These are phyloP conservation scores for Mayamaea pseudoterrestris DNA, from an alignment of 108 stramenopile species.

Conservation along the genomic window DNA sequence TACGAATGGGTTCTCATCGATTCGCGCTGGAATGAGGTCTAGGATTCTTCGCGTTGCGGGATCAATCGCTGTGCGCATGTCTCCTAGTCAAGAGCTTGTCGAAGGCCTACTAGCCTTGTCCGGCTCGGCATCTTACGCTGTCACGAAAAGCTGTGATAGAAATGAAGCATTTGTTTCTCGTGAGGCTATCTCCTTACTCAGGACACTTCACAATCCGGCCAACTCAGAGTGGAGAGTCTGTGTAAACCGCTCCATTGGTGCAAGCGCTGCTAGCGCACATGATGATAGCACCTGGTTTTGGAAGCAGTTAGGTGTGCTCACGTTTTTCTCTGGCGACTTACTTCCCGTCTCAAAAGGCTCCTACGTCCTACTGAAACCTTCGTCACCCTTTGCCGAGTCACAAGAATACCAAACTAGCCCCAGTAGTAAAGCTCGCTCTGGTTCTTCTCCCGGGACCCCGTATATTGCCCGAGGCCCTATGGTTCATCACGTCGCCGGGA, in stretches of 20 bases:
- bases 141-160: constrained; percentile 6
- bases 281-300: constrained; percentile 2
- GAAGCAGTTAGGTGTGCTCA: constrained; percentile 28
- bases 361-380: constrained; percentile 55
- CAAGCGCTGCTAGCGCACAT: background rate
- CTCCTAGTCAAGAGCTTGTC: constrained; percentile 20
- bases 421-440: constrained; percentile 19
- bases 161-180: constrained; percentile 19
- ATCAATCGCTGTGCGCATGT: no score
- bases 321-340: constrained; percentile 58
- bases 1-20: constrained; percentile 12
- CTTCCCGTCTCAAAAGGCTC: constrained; percentile 25
- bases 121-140: constrained; percentile 13
- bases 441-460: background rate
- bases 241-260: constrained; percentile 12
- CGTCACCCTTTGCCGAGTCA: constrained; percentile 41
- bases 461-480: constrained; percentile 12
- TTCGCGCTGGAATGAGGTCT: constrained; percentile 14
- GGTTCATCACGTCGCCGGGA: constrained; percentile 52
- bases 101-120: constrained; percentile 33
- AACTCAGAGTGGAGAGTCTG: constrained; percentile 15
- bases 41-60: constrained; percentile 53
- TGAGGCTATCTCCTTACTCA: constrained; percentile 45
- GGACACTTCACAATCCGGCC: constrained; percentile 32
- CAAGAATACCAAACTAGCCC: constrained; percentile 14